Percentiles rank a stretch among this genome's conserved stretches.
Evolutionary conservation across 805 yeast species (phyloP).

Genomic region (Komagataella kurtzmanii): DNA sequence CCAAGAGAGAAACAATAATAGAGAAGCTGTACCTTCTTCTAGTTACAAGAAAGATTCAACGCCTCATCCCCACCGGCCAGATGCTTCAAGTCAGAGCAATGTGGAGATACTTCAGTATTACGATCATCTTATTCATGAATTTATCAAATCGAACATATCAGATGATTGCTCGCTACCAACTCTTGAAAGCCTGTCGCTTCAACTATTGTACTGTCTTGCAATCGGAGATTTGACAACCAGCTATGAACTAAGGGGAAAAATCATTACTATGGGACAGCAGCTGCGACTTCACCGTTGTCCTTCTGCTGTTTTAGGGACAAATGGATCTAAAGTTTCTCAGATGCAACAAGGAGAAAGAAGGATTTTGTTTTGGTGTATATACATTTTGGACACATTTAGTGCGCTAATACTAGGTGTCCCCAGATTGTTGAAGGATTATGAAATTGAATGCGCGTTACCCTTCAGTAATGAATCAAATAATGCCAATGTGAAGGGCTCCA

Average conservation of each 20-base stretch:
- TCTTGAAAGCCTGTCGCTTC: constrained; percentile 54
- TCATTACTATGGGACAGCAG: constrained; percentile 76
- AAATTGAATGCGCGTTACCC: constrained; percentile 80
- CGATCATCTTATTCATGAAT: constrained; percentile 48
- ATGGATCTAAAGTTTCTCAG: constrained; percentile 50
- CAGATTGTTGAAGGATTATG: constrained; percentile 62
- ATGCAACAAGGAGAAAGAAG: constrained; percentile 76
- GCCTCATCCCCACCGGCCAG: constrained; percentile 1
- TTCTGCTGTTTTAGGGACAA: constrained; percentile 58
- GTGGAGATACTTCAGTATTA: constrained; percentile 31
- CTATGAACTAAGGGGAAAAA: constrained; percentile 64
- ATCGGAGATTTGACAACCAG: constrained; percentile 64
- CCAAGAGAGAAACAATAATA: constrained; percentile 15
- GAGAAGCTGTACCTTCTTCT: background rate
- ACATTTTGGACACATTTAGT: constrained; percentile 62
- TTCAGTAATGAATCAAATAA: constrained; percentile 25
- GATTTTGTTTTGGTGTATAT: constrained; percentile 74
- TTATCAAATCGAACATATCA: constrained; percentile 48
- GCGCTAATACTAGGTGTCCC: constrained; percentile 77
- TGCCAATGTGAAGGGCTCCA: constrained; percentile 8
- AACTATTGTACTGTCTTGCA: constrained; percentile 57
- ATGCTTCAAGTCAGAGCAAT: constrained; percentile 8
- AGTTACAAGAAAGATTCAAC: background rate
- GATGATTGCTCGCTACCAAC: constrained; percentile 52
- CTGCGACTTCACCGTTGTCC: constrained; percentile 79